Percentiles rank a stretch among this genome's conserved stretches.
Conservation (phyloP, 2,329 filamentous ascomycete genomes). For the Penicillium sp. region DNA sequence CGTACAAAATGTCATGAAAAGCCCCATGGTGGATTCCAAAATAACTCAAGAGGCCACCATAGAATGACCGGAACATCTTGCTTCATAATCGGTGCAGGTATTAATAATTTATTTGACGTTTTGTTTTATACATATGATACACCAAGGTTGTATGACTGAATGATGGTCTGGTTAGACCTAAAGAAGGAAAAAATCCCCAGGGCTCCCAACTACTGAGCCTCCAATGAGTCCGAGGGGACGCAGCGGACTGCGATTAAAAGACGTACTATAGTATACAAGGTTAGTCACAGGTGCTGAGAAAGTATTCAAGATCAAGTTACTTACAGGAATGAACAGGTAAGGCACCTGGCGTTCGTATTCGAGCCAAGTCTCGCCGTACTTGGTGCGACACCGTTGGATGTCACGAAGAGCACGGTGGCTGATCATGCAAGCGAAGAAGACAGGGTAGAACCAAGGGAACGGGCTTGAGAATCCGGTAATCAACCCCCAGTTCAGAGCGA, state of each 20-base stretch:
- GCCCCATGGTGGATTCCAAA: not conserved
- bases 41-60: not conserved
- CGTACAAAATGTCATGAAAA: not conserved
- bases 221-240: not conserved
- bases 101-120: constrained; percentile 10
- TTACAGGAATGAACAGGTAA: constrained; percentile 77
- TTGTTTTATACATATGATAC: constrained; percentile 11
- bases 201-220: not conserved
- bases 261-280: constrained; percentile 29
- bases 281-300: not conserved
- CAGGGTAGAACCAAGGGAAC: constrained; percentile 85
- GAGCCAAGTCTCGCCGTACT: constrained; percentile 79
- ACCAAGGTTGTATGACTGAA: not conserved
- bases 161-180: not conserved
- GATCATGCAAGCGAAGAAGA: constrained; percentile 80
- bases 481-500: constrained; percentile 75
- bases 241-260: constrained; percentile 26
- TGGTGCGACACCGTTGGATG: constrained; percentile 70
- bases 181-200: not conserved
- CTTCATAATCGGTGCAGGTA: constrained; percentile 3
- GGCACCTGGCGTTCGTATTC: constrained; percentile 80
- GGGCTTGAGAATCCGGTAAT: constrained; percentile 78
- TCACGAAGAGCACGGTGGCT: constrained; percentile 74
- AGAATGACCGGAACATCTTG: not conserved
- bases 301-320: constrained; percentile 16